phyloP scores from a whole-genome alignment of 2,329 filamentous ascomycete genomes.

The Aspergillus proliferans region DNA sequence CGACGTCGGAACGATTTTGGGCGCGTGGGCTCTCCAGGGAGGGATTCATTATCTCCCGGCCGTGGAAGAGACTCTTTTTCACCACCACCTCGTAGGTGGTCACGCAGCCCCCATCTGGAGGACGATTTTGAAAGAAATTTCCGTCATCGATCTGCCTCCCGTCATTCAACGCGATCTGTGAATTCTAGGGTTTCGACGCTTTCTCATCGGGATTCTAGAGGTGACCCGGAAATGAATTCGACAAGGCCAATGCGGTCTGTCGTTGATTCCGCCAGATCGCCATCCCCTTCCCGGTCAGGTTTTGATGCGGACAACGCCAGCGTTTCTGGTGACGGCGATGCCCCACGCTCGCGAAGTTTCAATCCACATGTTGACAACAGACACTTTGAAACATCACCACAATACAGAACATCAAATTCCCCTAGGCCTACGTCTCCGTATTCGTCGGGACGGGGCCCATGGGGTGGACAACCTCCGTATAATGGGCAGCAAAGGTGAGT shows the following conservation, averaged over 20 bases:
- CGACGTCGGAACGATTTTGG: slow-evolving; percentile 25
- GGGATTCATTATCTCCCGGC: slow-evolving; percentile 28
- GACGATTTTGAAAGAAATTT: slow-evolving; percentile 20
- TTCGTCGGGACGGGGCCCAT: slow-evolving; percentile 48
- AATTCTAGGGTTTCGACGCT: slow-evolving; percentile 25
- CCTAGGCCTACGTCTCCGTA: slow-evolving; percentile 59
- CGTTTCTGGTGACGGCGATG: slow-evolving; percentile 25
- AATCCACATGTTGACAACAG: slow-evolving; percentile 39
- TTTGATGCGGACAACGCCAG: slow-evolving; percentile 26
- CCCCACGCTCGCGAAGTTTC: slow-evolving; percentile 30
- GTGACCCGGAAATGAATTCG: slow-evolving; percentile 20
- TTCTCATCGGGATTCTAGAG: slow-evolving; percentile 18
- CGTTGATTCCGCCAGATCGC: slow-evolving; percentile 21
- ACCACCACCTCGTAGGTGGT: slow-evolving; percentile 22
- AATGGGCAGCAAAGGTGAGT: slow-evolving; percentile 48
- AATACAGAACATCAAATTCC: slow-evolving; percentile 52
- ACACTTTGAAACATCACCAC: slow-evolving; percentile 54
- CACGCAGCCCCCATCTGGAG: slow-evolving; percentile 21
- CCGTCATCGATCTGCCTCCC: slow-evolving; percentile 29
- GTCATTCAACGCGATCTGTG: slow-evolving; percentile 27
- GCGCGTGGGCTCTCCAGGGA: slow-evolving; percentile 21
- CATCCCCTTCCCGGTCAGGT: slow-evolving; percentile 26
- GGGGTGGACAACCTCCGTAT: slow-evolving; percentile 41
- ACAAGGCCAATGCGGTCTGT: slow-evolving; percentile 24
- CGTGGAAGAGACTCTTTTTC: slow-evolving; percentile 19